These are phyloP conservation scores for Pseudogymnoascus sp. DNA, from an alignment of 2,329 filamentous ascomycete species.

Conservation along the genomic window DNA sequence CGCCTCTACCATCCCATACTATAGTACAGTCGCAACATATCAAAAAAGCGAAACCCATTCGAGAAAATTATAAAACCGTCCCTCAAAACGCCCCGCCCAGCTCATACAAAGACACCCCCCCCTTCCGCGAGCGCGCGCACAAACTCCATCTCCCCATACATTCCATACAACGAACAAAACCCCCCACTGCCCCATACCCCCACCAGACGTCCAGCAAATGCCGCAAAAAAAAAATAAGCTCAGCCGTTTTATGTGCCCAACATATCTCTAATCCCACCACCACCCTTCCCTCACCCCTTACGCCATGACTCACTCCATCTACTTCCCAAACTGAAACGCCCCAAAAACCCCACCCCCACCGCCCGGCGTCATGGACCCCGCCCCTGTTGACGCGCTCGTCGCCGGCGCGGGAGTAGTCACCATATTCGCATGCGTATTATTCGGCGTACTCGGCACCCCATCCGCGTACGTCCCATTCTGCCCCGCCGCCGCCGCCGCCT, in stretches of 20 bases:
- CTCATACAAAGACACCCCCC: background rate
- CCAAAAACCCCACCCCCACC: constrained; percentile 69
- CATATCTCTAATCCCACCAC: background rate
- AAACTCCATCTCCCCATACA: background rate
- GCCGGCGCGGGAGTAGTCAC: constrained; percentile 42
- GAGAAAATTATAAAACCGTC: background rate
- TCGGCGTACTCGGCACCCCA: constrained; percentile 55
- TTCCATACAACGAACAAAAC: background rate
- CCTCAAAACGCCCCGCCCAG: background rate
- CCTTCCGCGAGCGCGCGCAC: background rate
- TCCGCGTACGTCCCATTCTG: constrained; percentile 44
- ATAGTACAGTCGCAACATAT: background rate
- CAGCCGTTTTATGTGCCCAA: background rate
- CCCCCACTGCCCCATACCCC: background rate
- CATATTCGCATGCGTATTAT: constrained; percentile 53
- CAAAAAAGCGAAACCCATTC: background rate
- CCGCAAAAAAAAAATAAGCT: background rate
- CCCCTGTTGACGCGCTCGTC: constrained; percentile 42
- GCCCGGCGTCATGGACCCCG: constrained; percentile 70
- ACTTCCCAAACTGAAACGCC: constrained; percentile 41
- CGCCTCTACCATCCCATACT: background rate
- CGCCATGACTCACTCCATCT: background rate
- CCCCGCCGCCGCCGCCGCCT: constrained; percentile 43
- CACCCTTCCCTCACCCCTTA: too few species aligned
- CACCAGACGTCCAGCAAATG: background rate